Evolutionary conservation across 2,329 filamentous ascomycete species (phyloP), one percentile per base, ranked within the genome.

Genomic region (Fonsecaea pedrosoi): DNA sequence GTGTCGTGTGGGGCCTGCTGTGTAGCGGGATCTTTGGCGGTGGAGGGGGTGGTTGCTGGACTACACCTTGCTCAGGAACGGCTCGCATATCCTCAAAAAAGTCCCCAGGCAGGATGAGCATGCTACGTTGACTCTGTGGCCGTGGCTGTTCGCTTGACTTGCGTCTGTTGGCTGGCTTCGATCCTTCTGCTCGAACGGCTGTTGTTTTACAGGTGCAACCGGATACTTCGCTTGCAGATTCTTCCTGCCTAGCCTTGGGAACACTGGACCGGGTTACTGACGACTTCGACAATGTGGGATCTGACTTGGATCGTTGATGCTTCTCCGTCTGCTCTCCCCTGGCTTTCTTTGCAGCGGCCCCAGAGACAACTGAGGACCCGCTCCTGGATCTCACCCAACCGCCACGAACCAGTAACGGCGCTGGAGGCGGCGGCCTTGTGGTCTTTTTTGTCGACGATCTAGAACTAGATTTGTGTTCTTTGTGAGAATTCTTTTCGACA

Each of bases 321-420:
- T 42, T 64, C 54, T 62, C 56, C 60, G 58, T 48, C 55, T 50
- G 35, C 56, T 55, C 15, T 57, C 60, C 57, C 34, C 50, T 45
- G 4, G 60, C 54, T 57, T 64, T 67, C 34, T 56, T 66, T 30
- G 69, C 63, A 30, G 63, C 50, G 12, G 67, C 61, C 4, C 55
- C 62, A 32, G 69, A 68, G 10, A 72, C 68, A 32, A 70, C 66
- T 4, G 67, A 72, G 18, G 69, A 69, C 42, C 68, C 69, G 40
- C 64, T 70, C 50, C 71, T 72, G 37, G 69, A 67, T 48, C 71
- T 66, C 25, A 73, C 68, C 72, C 69, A 72, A 32, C 69, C 72
- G 18, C 70, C 70, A 40, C 68, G 54, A 8, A 62, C 57, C 12
- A 71, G 37, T 25, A 69, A 60, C n/a, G 70, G 66, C 4, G 63